Percentiles rank a stretch among this genome's conserved stretches.
phyloP scores from a whole-genome alignment of 169 alveolate genomes.

The Sarcocystis neurona region DNA sequence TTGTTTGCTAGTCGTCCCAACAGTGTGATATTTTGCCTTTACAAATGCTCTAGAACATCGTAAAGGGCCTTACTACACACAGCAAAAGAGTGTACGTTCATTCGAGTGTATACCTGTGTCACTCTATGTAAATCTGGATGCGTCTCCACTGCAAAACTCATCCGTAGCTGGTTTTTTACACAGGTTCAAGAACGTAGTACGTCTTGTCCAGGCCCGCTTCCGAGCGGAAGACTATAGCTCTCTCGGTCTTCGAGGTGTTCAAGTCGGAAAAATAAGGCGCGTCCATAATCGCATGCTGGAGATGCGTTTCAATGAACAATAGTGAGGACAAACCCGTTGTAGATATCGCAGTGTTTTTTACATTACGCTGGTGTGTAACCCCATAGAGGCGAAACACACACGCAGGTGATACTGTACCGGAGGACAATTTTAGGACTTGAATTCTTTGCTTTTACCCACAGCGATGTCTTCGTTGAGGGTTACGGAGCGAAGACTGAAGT shows the following conservation, averaged over 20 bases:
- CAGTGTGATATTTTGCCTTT: no score
- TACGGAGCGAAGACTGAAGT: constrained; percentile 16
- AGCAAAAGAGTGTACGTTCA: background rate
- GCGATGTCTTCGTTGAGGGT: constrained; percentile 1
- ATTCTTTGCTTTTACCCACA: no score
- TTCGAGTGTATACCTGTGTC: background rate
- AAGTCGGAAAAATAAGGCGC: background rate
- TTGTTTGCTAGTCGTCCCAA: no score
- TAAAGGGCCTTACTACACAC: no score
- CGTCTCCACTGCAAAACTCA: background rate
- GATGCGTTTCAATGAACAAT: constrained; percentile 24
- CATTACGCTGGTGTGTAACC: no score
- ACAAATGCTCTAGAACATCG: no score
- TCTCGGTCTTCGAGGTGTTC: background rate
- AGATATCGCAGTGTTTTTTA: no score
- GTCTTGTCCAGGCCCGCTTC: background rate
- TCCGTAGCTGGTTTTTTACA: background rate
- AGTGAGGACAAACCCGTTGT: no score
- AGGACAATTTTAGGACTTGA: no score
- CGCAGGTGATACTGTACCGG: no score
- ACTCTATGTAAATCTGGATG: background rate
- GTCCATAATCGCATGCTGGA: constrained; percentile 13
- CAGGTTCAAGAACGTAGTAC: constrained; percentile 22
- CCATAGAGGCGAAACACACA: no score
- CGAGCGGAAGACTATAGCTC: background rate